Percentiles rank a stretch among this genome's conserved stretches.
Conservation (phyloP, 345 rosid genomes). For the Eutrema yunnanense region DNA sequence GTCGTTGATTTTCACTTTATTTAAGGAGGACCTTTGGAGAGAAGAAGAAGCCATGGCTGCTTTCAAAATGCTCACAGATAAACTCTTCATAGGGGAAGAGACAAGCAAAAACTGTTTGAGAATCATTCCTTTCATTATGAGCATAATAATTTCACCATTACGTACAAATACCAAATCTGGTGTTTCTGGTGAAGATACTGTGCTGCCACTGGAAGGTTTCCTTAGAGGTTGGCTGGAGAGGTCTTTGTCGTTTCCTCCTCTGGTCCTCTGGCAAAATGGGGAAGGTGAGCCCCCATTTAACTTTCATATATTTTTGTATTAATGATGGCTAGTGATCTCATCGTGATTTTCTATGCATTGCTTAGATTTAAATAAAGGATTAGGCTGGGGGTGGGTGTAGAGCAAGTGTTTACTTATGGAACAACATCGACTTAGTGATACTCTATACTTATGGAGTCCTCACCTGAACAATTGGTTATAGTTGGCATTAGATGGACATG, state of each 20-base stretch:
- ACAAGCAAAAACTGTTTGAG: slow-evolving; percentile 58
- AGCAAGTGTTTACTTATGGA: neutral
- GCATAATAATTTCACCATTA: slow-evolving; percentile 44
- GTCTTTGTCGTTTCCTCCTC: slow-evolving; percentile 63
- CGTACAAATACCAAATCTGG: slow-evolving; percentile 34
- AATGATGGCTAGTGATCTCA: slow-evolving; percentile 4
- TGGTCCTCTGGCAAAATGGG: slow-evolving; percentile 50
- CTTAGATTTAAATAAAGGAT: neutral
- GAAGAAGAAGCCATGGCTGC: slow-evolving; percentile 53
- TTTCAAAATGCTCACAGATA: slow-evolving; percentile 53
- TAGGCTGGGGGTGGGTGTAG: slow-evolving; percentile 15
- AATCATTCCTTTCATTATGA: slow-evolving; percentile 59
- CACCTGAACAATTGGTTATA: slow-evolving; percentile 9
- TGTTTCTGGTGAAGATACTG: slow-evolving; percentile 24
- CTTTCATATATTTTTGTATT: neutral
- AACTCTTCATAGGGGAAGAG: slow-evolving; percentile 72
- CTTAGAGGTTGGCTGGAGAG: slow-evolving; percentile 68
- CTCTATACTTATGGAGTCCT: neutral
- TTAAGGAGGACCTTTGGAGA: slow-evolving; percentile 63
- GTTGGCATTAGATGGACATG: slow-evolving; percentile 12
- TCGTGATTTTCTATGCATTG: neutral
- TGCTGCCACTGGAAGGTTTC: slow-evolving; percentile 38
- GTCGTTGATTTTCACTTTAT: slow-evolving; percentile 51
- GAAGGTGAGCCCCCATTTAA: slow-evolving; percentile 42
- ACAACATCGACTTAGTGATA: neutral